Conservation (phyloP, 2,329 filamentous ascomycete genomes). For the Colletotrichum sp. region DNA sequence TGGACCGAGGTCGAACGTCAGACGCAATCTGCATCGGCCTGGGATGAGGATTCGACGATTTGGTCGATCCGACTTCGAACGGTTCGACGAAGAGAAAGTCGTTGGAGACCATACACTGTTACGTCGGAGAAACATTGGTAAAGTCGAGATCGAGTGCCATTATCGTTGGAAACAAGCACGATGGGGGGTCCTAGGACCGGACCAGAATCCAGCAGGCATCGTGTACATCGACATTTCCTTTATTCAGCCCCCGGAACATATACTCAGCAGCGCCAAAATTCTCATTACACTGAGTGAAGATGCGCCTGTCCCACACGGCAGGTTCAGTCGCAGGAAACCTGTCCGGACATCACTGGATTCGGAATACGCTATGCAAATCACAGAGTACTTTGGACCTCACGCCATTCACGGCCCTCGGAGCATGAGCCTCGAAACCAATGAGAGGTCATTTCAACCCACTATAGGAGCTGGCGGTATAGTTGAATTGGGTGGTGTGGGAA, state of each 20-base stretch:
- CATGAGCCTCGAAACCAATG: neutral
- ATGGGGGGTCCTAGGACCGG: neutral
- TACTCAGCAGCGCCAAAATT: neutral
- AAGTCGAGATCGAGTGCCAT: neutral
- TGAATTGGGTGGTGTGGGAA: rapidly evolving
- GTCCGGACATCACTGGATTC: neutral
- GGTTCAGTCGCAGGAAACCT: rapidly evolving
- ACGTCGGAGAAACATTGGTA: neutral
- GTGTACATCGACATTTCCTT: neutral
- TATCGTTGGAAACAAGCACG: neutral
- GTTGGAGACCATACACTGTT: neutral
- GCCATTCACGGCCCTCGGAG: neutral
- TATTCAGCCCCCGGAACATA: rapidly evolving
- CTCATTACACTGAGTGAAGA: neutral
- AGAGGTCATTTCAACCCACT: neutral
- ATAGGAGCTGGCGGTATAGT: neutral
- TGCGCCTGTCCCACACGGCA: rapidly evolving
- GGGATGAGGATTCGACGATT: neutral
- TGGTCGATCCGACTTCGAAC: neutral
- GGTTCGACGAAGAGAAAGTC: neutral
- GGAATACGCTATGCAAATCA: neutral
- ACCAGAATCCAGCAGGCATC: neutral
- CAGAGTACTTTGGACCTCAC: neutral
- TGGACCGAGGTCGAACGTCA: neutral
- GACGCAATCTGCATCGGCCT: neutral